Evolutionary conservation across 495 filamentous ascomycete genomes (phyloP), one percentile per base, ranked within the genome.

Genomic region (Tuber brumale): DNA sequence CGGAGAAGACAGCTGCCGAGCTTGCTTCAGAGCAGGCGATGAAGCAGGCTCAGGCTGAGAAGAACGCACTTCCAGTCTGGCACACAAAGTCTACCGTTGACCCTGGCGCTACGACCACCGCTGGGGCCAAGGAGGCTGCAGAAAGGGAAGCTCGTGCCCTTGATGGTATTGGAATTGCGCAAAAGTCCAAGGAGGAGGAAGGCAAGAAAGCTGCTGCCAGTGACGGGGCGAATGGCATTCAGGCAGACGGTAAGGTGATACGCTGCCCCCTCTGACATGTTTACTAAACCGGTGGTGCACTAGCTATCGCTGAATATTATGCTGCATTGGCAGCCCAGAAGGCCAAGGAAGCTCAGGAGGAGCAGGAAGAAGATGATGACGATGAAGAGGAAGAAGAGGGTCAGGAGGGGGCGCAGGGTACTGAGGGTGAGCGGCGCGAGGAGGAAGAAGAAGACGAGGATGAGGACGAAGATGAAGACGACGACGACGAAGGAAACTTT

Each of bases 21-120:
- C 87, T 90, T 75, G 89, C 89, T 6, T 92, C 91, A 69, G 93
- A 93, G 80, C 87, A 88, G 48, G 88, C 88, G 70, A 88, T 91
- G 73, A 94, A 92, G 80, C 93, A 92, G 73, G 88, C 89, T 71
- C 83, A 95, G 76, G 91, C 92, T 70, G 87, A 89, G 78, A 92
- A 97, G 84, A 99, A 99, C 77, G 90, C 89, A 7, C 85, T 99
- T 51, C 95, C 95, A 0, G 87, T 90, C 18, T 97, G 96, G 94
- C 94, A 97, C 82, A 92, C 92, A 3, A 90, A 93, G 70, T 94
- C 91, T 70, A 97, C 95, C 2, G 92, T 99, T 66, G 73, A 77
- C 14, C 85, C 86, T 8, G 85, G 85, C 83, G 82, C 85, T 27
- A 77, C 78, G 61, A 77, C 84, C 35, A 75, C 76, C 72, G 71